Evolutionary conservation across 441 rosid species (phyloP).

Genomic region (Francoa sonchifolia): DNA sequence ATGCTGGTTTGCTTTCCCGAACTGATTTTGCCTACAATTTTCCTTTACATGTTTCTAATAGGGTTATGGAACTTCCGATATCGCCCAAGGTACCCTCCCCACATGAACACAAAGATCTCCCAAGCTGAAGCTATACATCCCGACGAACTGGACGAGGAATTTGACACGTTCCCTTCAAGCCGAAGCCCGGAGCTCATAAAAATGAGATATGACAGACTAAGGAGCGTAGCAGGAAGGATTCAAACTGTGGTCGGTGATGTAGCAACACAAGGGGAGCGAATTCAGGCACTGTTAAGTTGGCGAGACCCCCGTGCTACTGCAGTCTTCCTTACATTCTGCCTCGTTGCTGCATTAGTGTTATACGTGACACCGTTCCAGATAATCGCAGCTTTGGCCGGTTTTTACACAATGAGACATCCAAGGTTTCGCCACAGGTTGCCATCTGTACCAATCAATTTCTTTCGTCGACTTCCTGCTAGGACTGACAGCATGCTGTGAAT

Average conservation of each 20-base stretch:
- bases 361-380: conserved; percentile 53
- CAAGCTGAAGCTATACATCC: conserved; percentile 68
- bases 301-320: conserved; percentile 82
- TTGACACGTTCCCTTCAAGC: conserved; percentile 72
- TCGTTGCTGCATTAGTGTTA: conserved; percentile 52
- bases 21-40: conserved; percentile 59
- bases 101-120: conserved; percentile 70
- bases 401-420: conserved; percentile 46
- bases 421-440: conserved; percentile 52
- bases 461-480: conserved; percentile 53
- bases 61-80: conserved; percentile 73
- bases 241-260: conserved; percentile 65
- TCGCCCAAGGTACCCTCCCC: conserved; percentile 67
- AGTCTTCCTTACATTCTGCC: conserved; percentile 52
- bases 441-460: conserved; percentile 44
- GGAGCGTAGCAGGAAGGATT: conserved; percentile 68
- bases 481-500: too few species aligned
- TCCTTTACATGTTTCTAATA: conserved; percentile 65
- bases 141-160: conserved; percentile 82
- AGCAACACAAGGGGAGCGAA: conserved; percentile 73
- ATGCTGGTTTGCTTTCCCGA: conserved; percentile 69
- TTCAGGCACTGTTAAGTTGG: conserved; percentile 65
- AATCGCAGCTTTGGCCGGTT: conserved; percentile 27
- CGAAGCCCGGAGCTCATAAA: conserved; percentile 47
- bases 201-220: conserved; percentile 68